Conservation (phyloP, 2,329 filamentous ascomycete genomes). For the Diaporthe citri region DNA sequence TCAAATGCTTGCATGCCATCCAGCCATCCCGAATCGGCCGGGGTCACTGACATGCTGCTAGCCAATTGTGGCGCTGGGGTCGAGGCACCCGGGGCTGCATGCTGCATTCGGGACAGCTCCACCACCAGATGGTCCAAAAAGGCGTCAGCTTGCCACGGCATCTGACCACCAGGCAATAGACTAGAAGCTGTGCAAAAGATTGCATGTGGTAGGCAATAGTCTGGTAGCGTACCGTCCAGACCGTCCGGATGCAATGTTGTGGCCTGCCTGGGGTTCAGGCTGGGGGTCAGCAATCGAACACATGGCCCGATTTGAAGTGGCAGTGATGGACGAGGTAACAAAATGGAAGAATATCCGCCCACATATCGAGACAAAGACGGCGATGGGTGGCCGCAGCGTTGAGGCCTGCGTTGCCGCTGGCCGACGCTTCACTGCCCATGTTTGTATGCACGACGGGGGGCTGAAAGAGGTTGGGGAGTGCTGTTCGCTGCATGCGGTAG, state of each 20-base stretch:
- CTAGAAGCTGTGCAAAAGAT: background rate
- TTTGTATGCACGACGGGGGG: background rate
- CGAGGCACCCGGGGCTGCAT: background rate
- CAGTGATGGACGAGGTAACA: background rate
- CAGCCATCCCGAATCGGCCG: background rate
- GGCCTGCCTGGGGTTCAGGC: constrained; percentile 8
- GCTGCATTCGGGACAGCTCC: background rate
- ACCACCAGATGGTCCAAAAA: background rate
- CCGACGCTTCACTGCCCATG: constrained; percentile 3
- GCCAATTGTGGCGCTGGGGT: constrained; percentile 3
- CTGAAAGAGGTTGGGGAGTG: background rate
- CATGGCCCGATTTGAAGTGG: constrained; percentile 17
- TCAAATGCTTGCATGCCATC: constrained; percentile 5
- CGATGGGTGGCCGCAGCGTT: constrained; percentile 2
- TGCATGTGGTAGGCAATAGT: background rate
- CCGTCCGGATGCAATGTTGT: constrained; percentile 7
- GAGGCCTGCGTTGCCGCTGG: background rate
- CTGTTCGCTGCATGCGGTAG: background rate
- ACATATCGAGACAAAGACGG: background rate
- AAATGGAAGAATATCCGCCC: background rate
- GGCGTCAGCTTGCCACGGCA: constrained; percentile 12
- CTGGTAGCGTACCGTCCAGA: constrained; percentile 1
- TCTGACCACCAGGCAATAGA: constrained; percentile 16
- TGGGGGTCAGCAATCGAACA: background rate
- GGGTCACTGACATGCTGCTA: constrained; percentile 1